Evolutionary conservation across 768 basidiomycete genomes (phyloP).

Genomic region (Punctularia strigosozonata): DNA sequence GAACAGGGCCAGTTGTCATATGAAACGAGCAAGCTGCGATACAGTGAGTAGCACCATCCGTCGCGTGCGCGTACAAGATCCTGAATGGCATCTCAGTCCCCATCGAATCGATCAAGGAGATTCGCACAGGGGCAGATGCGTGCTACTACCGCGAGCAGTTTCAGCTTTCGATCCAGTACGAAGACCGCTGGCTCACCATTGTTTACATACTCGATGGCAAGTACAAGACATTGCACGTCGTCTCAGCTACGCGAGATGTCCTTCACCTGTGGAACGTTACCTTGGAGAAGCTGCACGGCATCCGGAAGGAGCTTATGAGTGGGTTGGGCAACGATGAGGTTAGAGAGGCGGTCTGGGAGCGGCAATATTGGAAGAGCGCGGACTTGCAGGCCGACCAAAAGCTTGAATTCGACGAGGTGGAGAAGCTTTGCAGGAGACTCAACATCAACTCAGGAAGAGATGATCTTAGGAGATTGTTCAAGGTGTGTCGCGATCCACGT

Average conservation of each 20-base stretch:
- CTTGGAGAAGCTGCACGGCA: conserved; percentile 47
- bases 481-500: conserved; percentile 28
- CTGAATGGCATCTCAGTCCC: conserved; percentile 38
- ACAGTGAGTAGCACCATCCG: conserved; percentile 32
- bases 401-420: conserved; percentile 60
- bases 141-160: conserved; percentile 63
- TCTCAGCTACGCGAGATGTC: conserved; percentile 56
- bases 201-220: conserved; percentile 67
- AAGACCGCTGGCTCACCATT: conserved; percentile 74
- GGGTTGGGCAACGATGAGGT: conserved; percentile 53
- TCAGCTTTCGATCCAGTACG: conserved; percentile 46
- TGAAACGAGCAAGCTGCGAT: conserved; percentile 58
- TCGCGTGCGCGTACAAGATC: conserved; percentile 3
- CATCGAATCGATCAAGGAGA: conserved; percentile 79
- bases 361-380: conserved; percentile 71
- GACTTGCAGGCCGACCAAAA: conserved; percentile 50
- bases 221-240: conserved; percentile 81
- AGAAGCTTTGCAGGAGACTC: conserved; percentile 56
- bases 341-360: conserved; percentile 64
- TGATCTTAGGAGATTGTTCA: conserved; percentile 47
- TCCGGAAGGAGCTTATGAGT: conserved; percentile 60
- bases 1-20: conserved; percentile 76
- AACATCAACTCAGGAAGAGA: conserved; percentile 47
- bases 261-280: conserved; percentile 55
- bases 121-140: conserved; percentile 63